Percentiles rank a stretch among this genome's conserved stretches.
Conservation (phyloP, 768 basidiomycete species). For the Amanita rimosa region DNA sequence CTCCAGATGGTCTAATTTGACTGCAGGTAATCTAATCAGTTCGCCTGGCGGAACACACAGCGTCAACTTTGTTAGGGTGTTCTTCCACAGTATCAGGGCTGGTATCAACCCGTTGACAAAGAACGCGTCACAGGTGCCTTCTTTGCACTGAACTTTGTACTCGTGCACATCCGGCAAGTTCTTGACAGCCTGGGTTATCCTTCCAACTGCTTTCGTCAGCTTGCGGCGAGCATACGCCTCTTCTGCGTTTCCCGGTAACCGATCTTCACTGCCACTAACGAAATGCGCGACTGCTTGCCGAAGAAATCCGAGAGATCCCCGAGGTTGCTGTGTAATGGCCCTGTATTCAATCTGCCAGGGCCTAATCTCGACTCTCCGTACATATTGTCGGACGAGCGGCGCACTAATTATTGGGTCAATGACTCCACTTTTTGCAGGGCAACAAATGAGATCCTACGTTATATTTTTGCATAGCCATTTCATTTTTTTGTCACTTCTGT, state of each 20-base stretch:
- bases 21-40: conserved; percentile 20
- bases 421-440: background rate
- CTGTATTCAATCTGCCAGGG: conserved; percentile 30
- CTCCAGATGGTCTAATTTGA: conserved; percentile 23
- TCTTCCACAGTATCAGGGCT: conserved; percentile 21
- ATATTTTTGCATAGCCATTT: conserved; percentile 15
- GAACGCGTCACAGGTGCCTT: conserved; percentile 21
- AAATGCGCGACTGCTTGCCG: conserved; percentile 17
- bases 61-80: conserved; percentile 20
- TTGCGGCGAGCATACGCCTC: conserved; percentile 20
- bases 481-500: conserved; percentile 11
- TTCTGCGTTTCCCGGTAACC: conserved; percentile 19
- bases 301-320: conserved; percentile 18
- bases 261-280: conserved; percentile 5
- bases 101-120: conserved; percentile 26
- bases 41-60: conserved; percentile 28
- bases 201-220: conserved; percentile 23
- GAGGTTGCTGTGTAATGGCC: conserved; percentile 18
- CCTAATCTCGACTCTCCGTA: conserved; percentile 23
- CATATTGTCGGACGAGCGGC: conserved; percentile 17
- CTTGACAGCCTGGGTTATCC: conserved; percentile 21
- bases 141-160: conserved; percentile 31
- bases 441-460: conserved; percentile 9
- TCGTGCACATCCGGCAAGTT: conserved; percentile 21
- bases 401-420: conserved; percentile 11